Evolutionary conservation across 2,329 filamentous ascomycete genomes (phyloP).

Genomic region (Fusarium fracticaudum): DNA sequence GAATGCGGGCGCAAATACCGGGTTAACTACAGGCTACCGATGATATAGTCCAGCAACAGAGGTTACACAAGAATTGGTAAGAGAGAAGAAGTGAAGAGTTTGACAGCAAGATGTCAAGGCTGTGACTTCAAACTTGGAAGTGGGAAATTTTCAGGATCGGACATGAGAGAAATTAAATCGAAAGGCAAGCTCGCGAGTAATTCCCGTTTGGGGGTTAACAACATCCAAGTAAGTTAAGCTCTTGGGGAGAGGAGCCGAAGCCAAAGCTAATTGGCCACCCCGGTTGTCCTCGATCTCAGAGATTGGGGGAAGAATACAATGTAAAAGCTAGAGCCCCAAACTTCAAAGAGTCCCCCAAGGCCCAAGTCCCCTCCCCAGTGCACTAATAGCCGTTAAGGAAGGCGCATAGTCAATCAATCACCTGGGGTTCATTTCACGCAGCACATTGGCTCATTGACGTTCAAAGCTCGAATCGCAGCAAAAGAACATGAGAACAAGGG

Average conservation of each 20-base stretch:
- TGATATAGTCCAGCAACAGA: slow-evolving; percentile 28
- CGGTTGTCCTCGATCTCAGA: slow-evolving; percentile 11
- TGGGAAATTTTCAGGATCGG: neutral
- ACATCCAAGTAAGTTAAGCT: neutral
- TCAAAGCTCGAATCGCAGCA: slow-evolving; percentile 8
- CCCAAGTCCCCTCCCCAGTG: neutral
- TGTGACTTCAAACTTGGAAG: neutral
- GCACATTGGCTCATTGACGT: neutral
- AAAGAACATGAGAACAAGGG: neutral
- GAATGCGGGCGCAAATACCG: slow-evolving; percentile 16
- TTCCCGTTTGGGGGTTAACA: neutral
- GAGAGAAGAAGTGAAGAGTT: neutral
- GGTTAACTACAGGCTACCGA: slow-evolving; percentile 10
- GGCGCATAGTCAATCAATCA: slow-evolving; percentile 24
- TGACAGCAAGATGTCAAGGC: neutral
- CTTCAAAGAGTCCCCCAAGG: slow-evolving; percentile 4
- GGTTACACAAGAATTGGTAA: slow-evolving; percentile 22
- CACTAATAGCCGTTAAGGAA: slow-evolving; percentile 27
- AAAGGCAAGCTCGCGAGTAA: neutral
- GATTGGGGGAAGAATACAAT: slow-evolving; percentile 19
- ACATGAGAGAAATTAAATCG: neutral
- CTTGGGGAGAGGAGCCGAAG: neutral
- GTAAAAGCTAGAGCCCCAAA: slow-evolving; percentile 4
- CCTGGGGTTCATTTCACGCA: slow-evolving; percentile 15
- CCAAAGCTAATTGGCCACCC: neutral